Base-by-base conservation (phyloP, 257 asterid species). In the Ilex aquifolium region DNA sequence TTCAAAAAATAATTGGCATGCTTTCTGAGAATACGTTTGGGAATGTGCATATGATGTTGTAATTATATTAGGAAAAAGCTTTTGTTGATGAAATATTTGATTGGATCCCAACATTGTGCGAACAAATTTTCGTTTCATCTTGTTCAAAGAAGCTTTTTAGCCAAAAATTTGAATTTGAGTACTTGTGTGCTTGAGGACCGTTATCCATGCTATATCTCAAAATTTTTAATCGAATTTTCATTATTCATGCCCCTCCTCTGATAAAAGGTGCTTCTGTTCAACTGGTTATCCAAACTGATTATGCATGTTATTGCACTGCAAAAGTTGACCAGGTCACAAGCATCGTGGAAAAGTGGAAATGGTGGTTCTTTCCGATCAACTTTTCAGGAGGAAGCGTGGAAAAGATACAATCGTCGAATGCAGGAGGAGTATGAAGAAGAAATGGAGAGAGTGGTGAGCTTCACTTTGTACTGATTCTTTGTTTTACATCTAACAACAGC, bases 341-440 rank as follows among this genome's bases (percentile, higher is more conserved):
- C 88, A 50, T 62, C 92, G 39, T 65, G 80, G 88, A 86, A 77
- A 79, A 72, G 69, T 62, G 69, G 66, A 51, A 48, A 73, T 51
- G 57, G 82, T 13, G 75, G 74, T 59, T 78, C 95, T 72, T 92
- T 69, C 70, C 74, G 96, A 64, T 64, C 80, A 57, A 72, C 66
- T 71, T 87, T 73, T 74, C 84, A 74, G 66, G 97, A 85, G 81
- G 96, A 82, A 65, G 95, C 99, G 5, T 81, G 91, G 86, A 92
- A 69, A 78, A 89, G 86, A 79, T 84, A 89, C 77, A 82, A 80
- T 58, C 86, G 86, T 1, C 85, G 95, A 66, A 76, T 85, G 95
- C 95, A 77, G 78, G 99, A 92, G 76, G 95, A 89, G 82, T 78
- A 85, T 48, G 99, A 89, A 85, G 99, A 92, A 77, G 99, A 89